These are phyloP conservation scores for Talaromyces wortmannii DNA, from an alignment of 495 filamentous ascomycete species.

Conservation along the genomic window DNA sequence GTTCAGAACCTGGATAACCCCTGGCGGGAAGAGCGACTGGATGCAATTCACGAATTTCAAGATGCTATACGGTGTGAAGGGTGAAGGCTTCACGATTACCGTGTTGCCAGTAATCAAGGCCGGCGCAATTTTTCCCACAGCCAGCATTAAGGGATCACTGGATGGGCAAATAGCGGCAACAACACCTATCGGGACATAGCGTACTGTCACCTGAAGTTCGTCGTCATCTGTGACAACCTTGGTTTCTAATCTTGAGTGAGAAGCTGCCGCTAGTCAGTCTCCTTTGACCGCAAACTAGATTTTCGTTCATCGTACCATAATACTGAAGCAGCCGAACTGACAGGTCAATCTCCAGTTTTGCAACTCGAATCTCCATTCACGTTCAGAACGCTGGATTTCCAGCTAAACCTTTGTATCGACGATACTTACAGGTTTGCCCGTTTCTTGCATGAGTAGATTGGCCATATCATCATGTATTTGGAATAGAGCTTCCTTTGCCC, in stretches of 20 bases:
- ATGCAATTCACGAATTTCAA: conserved; percentile 54
- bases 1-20: conserved; percentile 54
- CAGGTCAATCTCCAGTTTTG: conserved; percentile 8
- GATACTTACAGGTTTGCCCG: conserved; percentile 15
- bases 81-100: conserved; percentile 57
- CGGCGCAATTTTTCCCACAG: conserved; percentile 46
- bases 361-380: conserved; percentile 10
- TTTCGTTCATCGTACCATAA: conserved; percentile 5
- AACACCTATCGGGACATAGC: conserved; percentile 43
- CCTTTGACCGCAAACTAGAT: not conserved
- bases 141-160: conserved; percentile 54
- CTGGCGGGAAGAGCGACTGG: conserved; percentile 50
- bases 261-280: not conserved
- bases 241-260: not conserved
- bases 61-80: conserved; percentile 56
- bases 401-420: not conserved
- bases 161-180: conserved; percentile 49
- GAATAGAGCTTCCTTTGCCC: conserved; percentile 4
- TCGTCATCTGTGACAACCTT: conserved; percentile 32
- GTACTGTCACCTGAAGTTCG: conserved; percentile 28
- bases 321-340: conserved; percentile 6
- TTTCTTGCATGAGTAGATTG: conserved; percentile 9
- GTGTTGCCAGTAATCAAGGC: conserved; percentile 54
- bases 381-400: not conserved
- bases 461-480: conserved; percentile 11